A percentile compares a stretch with the other conserved stretches of the same genome.
Conservation (phyloP, 169 alveolate species). For the Plasmodium berghei region DNA sequence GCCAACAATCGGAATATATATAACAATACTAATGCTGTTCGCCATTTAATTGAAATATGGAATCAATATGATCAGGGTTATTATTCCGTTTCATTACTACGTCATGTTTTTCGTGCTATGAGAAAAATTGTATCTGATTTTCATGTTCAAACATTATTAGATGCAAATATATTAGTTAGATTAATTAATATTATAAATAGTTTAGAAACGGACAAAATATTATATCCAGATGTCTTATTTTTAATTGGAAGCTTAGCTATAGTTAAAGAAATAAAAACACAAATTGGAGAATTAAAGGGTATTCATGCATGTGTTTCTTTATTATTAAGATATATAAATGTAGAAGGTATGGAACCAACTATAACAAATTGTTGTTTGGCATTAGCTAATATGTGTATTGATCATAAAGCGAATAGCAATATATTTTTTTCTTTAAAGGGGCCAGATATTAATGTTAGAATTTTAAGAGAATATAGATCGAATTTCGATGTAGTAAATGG, state of each 20-base stretch:
- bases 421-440: constrained; percentile 88
- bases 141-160: constrained; percentile 84
- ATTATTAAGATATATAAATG: constrained; percentile 80
- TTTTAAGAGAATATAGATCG: constrained; percentile 83
- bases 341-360: constrained; percentile 81
- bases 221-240: constrained; percentile 90
- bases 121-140: constrained; percentile 89
- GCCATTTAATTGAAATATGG: constrained; percentile 86
- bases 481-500: constrained; percentile 91
- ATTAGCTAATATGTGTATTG: constrained; percentile 91
- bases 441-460: constrained; percentile 88
- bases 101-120: constrained; percentile 89
- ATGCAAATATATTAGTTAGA: constrained; percentile 82
- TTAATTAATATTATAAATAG: constrained; percentile 73
- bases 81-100: constrained; percentile 79
- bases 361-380: constrained; percentile 92
- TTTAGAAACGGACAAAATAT: constrained; percentile 79
- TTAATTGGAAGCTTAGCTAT: constrained; percentile 89
- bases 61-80: constrained; percentile 85
- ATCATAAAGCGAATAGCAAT: constrained; percentile 86
- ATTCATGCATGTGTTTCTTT: constrained; percentile 82
- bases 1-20: constrained; percentile 88
- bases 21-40: constrained; percentile 83
- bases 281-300: constrained; percentile 83
- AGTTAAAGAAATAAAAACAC: constrained; percentile 84